Evolutionary conservation across 2,329 filamentous ascomycete species (phyloP).

Genomic region (Cytospora mali): DNA sequence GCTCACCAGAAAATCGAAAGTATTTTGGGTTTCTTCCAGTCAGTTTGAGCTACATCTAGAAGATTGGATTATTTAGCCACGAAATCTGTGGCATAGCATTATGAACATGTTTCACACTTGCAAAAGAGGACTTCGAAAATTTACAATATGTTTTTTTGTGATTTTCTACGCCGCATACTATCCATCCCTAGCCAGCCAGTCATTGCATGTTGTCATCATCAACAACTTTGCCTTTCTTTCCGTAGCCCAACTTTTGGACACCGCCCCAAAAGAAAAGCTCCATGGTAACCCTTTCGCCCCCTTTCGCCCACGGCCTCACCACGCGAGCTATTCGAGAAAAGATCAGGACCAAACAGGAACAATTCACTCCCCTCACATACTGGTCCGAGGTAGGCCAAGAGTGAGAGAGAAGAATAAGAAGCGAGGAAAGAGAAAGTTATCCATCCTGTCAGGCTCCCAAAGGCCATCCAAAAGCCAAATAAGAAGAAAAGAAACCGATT

Average conservation of each 20-base stretch:
- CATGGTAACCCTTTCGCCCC: background rate
- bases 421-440: background rate
- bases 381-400: background rate
- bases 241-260: background rate
- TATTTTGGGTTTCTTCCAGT: background rate
- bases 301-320: background rate
- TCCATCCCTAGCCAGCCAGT: background rate
- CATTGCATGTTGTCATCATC: background rate
- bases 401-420: too few relatives aligned
- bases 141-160: slow-evolving; percentile 7
- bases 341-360: background rate
- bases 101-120: background rate
- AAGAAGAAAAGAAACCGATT: background rate
- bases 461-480: background rate
- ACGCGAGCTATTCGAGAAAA: background rate
- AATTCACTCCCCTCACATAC: background rate
- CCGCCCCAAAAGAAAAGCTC: background rate
- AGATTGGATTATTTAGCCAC: background rate
- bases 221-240: background rate
- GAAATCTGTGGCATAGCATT: background rate
- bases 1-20: background rate
- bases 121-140: background rate
- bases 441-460: background rate
- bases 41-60: background rate
- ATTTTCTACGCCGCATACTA: background rate